These are phyloP conservation scores for Diaporthe batatas DNA, from an alignment of 2,329 filamentous ascomycete species.

Conservation along the genomic window DNA sequence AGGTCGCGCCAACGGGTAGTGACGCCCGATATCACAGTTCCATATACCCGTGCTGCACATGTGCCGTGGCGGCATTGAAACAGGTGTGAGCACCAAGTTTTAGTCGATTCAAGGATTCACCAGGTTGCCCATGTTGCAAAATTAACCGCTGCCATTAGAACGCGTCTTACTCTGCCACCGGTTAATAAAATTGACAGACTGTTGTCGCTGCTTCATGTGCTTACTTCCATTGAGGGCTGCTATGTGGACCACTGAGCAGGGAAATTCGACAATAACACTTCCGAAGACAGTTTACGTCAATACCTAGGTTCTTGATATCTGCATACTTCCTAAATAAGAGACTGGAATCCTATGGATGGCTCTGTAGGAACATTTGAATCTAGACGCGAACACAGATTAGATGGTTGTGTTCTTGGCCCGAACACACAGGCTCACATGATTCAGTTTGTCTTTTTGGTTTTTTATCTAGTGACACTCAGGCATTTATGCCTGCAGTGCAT, in stretches of 20 bases:
- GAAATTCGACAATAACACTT: background rate
- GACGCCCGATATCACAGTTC: background rate
- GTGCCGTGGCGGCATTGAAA: background rate
- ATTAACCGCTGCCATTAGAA: background rate
- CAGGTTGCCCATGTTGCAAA: too few relatives aligned
- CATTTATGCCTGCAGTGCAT: too few relatives aligned
- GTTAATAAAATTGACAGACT: background rate
- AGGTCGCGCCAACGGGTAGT: background rate
- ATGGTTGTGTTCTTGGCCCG: too few relatives aligned
- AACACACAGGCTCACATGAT: too few relatives aligned
- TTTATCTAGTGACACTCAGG: too few relatives aligned
- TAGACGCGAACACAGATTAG: background rate
- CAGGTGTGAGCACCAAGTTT: background rate
- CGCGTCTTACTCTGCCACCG: background rate
- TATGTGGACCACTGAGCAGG: background rate
- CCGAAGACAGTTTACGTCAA: too few relatives aligned
- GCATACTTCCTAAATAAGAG: background rate
- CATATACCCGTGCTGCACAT: background rate
- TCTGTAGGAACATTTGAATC: background rate
- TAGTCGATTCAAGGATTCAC: background rate
- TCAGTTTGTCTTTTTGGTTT: too few relatives aligned
- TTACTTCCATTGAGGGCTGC: background rate
- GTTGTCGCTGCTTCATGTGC: background rate
- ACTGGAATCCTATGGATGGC: background rate
- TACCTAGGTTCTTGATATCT: background rate